Evolutionary conservation across 2,329 filamentous ascomycete species (phyloP).

Genomic region (Zymoseptoria pseudotritici): DNA sequence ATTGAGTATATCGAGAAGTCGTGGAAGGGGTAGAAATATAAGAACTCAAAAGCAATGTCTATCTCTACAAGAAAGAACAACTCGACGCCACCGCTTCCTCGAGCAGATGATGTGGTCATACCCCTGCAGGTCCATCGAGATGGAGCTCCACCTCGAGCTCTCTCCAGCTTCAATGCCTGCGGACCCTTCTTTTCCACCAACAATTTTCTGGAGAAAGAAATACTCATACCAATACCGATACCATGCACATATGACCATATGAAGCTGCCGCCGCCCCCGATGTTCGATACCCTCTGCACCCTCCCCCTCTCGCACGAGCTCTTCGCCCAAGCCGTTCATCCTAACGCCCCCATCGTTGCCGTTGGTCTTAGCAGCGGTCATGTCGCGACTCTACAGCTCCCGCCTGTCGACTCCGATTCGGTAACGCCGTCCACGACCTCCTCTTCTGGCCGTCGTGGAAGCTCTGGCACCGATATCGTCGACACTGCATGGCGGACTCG

Average conservation of each 20-base stretch:
- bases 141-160: neutral
- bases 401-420: conserved; percentile 45
- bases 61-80: neutral
- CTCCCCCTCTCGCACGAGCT: conserved; percentile 79
- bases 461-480: conserved; percentile 64
- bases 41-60: neutral
- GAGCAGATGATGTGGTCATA: neutral
- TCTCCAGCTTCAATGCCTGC: neutral
- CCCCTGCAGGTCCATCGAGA: neutral
- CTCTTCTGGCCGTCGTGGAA: conserved; percentile 28
- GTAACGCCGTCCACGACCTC: conserved; percentile 25
- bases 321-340: conserved; percentile 82
- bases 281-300: conserved; percentile 90
- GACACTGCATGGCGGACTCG: conserved; percentile 79
- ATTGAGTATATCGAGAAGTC: conserved; percentile 8
- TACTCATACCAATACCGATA: neutral
- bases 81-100: neutral
- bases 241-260: neutral
- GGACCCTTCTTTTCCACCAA: neutral
- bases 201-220: neutral
- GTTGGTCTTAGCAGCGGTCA: conserved; percentile 80
- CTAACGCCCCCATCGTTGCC: conserved; percentile 72
- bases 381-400: conserved; percentile 74
- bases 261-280: conserved; percentile 30
- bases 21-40: neutral